Base-by-base conservation (phyloP, 2,329 filamentous ascomycete genomes). In the Aspergillus sp. region DNA sequence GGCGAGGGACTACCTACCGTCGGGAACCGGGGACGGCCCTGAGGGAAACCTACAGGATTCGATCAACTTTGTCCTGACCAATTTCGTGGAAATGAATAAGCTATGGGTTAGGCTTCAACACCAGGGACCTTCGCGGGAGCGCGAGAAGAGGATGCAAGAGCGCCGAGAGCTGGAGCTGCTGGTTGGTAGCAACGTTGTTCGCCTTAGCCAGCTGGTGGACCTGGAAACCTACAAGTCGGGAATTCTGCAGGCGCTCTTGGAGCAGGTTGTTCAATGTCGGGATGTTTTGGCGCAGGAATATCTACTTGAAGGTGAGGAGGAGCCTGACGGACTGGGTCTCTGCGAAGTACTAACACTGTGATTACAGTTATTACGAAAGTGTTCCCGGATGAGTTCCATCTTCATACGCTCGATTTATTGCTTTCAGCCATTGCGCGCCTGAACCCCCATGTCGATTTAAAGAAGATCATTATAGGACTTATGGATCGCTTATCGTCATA, bases 61-160 rank as follows among this genome's bases (percentile, higher is more conserved):
- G 37, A 96, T 99, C 78, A 97, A 91, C 79, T 99, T 99, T 72
- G 89, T 98, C 55, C 80, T 99, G 70, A 99, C 95, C 60, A 99
- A 99, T 70, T 99, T 99, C 71, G 95, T 99, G 66, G 95, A 99
- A 78, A 99, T 99, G 95, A 99, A 99, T 79, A 99, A 99, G 83
- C 83, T 99, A 35, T 99, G 95, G 95, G 95, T 99, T 62, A 88
- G 95, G 44, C 80, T 98, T 70, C 95, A 99, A 74, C 95, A 99
- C 75, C 95, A 99, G 73, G 95, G 95, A 24, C 95, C 97, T 72
- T 99, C 95, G 40, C 85, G 93, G 68, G 95, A 99, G 76, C 84
- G 95, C 52, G 95, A 99, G 63, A 89, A 96, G 78, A 84, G 95
- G 67, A 96, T 92, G 57, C 92, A 95, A 69, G 95, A 99, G 79